Evolutionary conservation across 805 yeast species (phyloP).

Genomic region (Dipodascus albidus): DNA sequence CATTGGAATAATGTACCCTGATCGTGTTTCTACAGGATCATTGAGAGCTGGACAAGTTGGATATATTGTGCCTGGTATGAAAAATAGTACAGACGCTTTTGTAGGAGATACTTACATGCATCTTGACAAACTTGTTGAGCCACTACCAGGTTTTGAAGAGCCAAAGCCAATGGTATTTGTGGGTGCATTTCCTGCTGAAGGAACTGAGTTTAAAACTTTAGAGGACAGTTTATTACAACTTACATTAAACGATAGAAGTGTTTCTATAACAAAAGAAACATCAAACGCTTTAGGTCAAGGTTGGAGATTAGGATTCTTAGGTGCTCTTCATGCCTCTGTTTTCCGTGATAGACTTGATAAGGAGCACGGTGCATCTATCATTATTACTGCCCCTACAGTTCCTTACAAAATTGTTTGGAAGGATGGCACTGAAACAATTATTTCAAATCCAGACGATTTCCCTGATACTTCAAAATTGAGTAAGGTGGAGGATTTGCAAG

Average conservation of each 20-base stretch:
- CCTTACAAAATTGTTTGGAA: conserved; percentile 70
- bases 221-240: conserved; percentile 85
- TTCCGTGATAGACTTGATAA: conserved; percentile 84
- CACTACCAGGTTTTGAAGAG: conserved; percentile 91
- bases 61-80: conserved; percentile 91
- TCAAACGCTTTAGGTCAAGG: conserved; percentile 95
- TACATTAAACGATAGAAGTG: conserved; percentile 86
- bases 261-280: conserved; percentile 77
- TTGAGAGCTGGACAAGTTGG: conserved; percentile 90
- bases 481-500: conserved; percentile 46
- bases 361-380: conserved; percentile 87
- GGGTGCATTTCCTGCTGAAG: conserved; percentile 96
- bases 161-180: conserved; percentile 98
- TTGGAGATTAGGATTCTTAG: conserved; percentile 92
- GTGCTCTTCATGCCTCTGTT: conserved; percentile 90
- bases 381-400: conserved; percentile 91
- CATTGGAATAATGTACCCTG: conserved; percentile 93
- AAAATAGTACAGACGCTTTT: conserved; percentile 70
- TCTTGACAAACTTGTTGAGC: conserved; percentile 45
- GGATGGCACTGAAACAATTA: conserved; percentile 51
- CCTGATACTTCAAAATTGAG: conserved; percentile 43
- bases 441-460: conserved; percentile 89
- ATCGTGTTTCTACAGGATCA: conserved; percentile 49
- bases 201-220: conserved; percentile 74
- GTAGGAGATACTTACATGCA: conserved; percentile 81